phyloP scores from a whole-genome alignment of 306 rosid species.

The Crataegus laevigata region DNA sequence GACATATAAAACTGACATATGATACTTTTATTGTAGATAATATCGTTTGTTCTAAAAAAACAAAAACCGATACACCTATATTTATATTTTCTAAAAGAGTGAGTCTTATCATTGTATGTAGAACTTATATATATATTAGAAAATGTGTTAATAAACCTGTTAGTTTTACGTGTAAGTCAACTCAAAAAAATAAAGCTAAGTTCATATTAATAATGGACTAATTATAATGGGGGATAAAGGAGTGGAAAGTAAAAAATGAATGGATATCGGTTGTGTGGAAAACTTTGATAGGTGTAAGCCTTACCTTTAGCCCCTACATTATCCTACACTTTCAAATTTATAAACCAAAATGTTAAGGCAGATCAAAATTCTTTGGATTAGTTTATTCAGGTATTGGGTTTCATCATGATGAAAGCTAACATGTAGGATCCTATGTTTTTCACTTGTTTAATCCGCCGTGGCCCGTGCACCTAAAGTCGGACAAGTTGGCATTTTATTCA shows the following conservation, averaged over 20 bases:
- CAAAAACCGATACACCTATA: too few relatives aligned
- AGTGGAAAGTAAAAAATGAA: constrained; percentile 7
- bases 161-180: neutral
- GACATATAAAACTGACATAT: too few relatives aligned
- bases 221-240: constrained; percentile 16
- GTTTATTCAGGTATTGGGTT: constrained; percentile 7
- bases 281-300: constrained; percentile 21
- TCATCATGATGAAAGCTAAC: constrained; percentile 12
- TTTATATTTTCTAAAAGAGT: too few relatives aligned
- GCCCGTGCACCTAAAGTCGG: neutral
- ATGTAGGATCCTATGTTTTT: constrained; percentile 10
- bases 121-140: too few relatives aligned
- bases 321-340: neutral
- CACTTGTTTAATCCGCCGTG: neutral
- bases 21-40: too few relatives aligned
- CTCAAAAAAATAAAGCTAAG: neutral
- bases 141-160: too few relatives aligned
- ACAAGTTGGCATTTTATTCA: neutral
- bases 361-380: constrained; percentile 9
- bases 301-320: constrained; percentile 25
- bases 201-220: constrained; percentile 12
- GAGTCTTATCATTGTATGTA: too few relatives aligned
- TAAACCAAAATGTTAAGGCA: neutral
- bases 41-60: too few relatives aligned
- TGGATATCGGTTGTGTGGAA: neutral